Conservation (phyloP, 2,329 filamentous ascomycete genomes). For the Calonectria crousiana region DNA sequence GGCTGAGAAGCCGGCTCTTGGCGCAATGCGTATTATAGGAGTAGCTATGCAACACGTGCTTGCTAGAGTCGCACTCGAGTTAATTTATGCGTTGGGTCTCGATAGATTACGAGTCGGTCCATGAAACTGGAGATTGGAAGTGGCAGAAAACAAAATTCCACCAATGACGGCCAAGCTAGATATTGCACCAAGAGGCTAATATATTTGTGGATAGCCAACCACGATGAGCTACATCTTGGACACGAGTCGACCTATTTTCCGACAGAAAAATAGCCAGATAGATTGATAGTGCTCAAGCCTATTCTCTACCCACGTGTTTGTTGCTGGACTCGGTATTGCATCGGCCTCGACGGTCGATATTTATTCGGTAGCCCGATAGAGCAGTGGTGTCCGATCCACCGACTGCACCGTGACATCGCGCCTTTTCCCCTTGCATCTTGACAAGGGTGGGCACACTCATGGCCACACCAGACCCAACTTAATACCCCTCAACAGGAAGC, state of each 20-base stretch:
- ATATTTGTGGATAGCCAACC: not conserved
- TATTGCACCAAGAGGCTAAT: not conserved
- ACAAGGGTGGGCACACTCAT: not conserved
- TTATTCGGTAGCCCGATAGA: conserved; percentile 1
- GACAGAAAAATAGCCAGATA: not conserved
- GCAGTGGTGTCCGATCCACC: not conserved
- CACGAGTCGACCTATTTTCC: not conserved
- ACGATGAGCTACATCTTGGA: not conserved
- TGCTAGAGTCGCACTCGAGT: not conserved
- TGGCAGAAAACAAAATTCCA: not conserved
- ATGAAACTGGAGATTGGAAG: not conserved
- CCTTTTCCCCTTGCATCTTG: not conserved
- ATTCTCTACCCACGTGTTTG: conserved; percentile 3
- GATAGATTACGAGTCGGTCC: not conserved
- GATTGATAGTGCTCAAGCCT: not conserved
- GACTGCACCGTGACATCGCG: not conserved
- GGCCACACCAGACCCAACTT: not conserved
- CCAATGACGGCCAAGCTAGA: not conserved
- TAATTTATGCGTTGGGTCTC: not conserved
- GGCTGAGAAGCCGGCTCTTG: not conserved
- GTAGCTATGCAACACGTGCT: not conserved
- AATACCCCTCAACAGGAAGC: conserved; percentile 2
- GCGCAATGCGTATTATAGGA: not conserved
- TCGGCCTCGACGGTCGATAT: not conserved
- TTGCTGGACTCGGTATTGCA: not conserved